Conservation (phyloP, 2,329 filamentous ascomycete species). For the Zarea fungicola region DNA sequence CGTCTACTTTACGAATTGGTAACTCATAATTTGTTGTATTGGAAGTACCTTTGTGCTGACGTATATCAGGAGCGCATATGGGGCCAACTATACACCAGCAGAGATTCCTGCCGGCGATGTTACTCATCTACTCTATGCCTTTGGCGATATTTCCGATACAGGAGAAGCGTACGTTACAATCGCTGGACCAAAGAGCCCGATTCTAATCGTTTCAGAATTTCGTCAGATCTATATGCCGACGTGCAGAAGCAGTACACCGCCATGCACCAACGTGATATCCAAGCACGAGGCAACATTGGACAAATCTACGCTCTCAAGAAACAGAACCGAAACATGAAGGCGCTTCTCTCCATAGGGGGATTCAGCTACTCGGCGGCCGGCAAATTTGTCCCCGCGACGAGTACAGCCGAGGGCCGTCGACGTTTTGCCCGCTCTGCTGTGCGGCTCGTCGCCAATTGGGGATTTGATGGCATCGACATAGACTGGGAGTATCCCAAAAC, state of each 20-base stretch:
- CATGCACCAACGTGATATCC: conserved; percentile 38
- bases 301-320: conserved; percentile 74
- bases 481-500: conserved; percentile 51
- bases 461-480: conserved; percentile 52
- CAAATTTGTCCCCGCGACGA: conserved; percentile 31
- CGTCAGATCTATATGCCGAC: conserved; percentile 38
- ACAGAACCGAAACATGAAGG: conserved; percentile 68
- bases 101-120: conserved; percentile 62
- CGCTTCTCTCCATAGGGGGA: conserved; percentile 75
- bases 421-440: conserved; percentile 66
- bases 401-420: conserved; percentile 52
- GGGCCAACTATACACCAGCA: conserved; percentile 64
- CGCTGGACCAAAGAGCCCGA: background rate
- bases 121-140: conserved; percentile 67
- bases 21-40: conserved; percentile 14
- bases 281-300: conserved; percentile 73
- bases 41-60: background rate
- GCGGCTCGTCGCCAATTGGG: conserved; percentile 62
- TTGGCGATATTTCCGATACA: conserved; percentile 40
- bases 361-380: conserved; percentile 62
- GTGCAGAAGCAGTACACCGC: conserved; percentile 43
- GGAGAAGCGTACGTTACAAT: conserved; percentile 40
- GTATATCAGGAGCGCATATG: conserved; percentile 61
- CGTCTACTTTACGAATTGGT: conserved; percentile 54
- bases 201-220: conserved; percentile 16